These are phyloP conservation scores for Phaeoacremonium minimum DNA, from an alignment of 2,329 filamentous ascomycete genomes.

Conservation along the genomic window DNA sequence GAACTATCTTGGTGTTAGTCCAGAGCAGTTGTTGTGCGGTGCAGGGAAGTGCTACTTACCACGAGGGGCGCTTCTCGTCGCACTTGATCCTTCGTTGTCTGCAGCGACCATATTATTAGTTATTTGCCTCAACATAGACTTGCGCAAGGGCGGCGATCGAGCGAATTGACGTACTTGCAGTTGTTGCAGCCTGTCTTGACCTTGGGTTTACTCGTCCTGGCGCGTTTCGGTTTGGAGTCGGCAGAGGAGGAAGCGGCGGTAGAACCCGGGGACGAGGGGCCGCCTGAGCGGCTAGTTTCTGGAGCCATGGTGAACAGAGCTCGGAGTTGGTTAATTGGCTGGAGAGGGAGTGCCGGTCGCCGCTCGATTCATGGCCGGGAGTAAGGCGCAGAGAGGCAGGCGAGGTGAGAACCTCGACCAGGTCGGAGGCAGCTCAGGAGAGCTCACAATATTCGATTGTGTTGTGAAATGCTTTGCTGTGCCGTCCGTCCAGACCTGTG, in stretches of 20 bases:
- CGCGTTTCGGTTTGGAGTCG: conserved; percentile 32
- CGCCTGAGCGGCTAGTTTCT: conserved; percentile 3
- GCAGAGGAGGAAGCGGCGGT: conserved; percentile 6
- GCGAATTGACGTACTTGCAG: conserved; percentile 55
- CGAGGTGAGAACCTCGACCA: too few species aligned
- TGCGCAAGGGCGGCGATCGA: conserved; percentile 4
- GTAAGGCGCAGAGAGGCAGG: too few species aligned
- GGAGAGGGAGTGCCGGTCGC: too few species aligned
- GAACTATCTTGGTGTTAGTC: too few species aligned
- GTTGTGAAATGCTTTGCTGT: too few species aligned
- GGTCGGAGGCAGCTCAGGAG: too few species aligned
- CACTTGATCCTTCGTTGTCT: conserved; percentile 63
- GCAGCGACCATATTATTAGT: conserved; percentile 10
- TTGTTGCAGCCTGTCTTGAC: conserved; percentile 64
- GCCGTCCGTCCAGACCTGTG: too few species aligned
- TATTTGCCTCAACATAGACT: conserved; percentile 6
- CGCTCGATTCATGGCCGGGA: too few species aligned
- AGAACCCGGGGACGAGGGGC: conserved; percentile 6
- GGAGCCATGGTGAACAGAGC: conserved; percentile 5
- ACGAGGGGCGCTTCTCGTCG: conserved; percentile 58
- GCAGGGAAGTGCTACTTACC: too few species aligned
- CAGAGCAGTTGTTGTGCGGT: too few species aligned
- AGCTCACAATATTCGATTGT: too few species aligned
- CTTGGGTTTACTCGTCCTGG: conserved; percentile 53
- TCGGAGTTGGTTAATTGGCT: too few species aligned